Base-by-base conservation (phyloP, 163 green algal genomes). In the Botryococcus braunii region DNA sequence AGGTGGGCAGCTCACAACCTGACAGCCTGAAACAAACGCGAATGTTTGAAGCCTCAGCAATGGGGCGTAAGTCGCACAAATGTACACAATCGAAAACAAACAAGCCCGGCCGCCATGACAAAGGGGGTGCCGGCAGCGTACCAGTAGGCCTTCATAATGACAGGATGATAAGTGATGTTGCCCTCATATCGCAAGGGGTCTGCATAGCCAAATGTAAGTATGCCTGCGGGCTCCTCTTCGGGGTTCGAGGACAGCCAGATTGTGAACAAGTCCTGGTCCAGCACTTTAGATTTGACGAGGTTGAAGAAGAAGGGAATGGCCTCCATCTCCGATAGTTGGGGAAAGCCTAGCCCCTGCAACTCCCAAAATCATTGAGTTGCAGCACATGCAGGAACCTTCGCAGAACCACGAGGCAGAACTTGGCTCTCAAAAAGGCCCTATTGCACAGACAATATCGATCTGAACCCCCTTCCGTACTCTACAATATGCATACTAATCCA, bases 261-360 rank as follows among this genome's bases (percentile, higher is more conserved):
- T 32, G 29, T 36, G 43, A 68, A 68, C 13, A 68, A 2, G 32
- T 40, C 17, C 58, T 50, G 5, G 17, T 40, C 58, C 41, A 73
- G 57, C 4, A 63, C 7, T 0, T 38, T 46, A 23, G 62, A 29
- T 34, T 43, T 34, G 13, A 73, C 25, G 58, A 73, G 67, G 57
- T 52, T 73, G 68, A 68, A 73, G 68, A 73, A 73, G 31, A 47
- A n/a, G 13, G 68, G 58, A 23, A 34, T 56, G 21, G 48, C 55
- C 57, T 57, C 32, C 58, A 73, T 39, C 43, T 73, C 31, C 46
- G 56, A 68, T 1, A 73, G 32, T 5, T n/a, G 6, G 8, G 57
- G 58, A 36, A 68, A 73, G 31, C 41, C 68, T 34, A 73, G 58
- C 5, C 68, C 68, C 68, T 73, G 58, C 48, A 48, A 9, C n/a